Conservation (phyloP, 139 green algal genomes). For the Haematococcus sp. region DNA sequence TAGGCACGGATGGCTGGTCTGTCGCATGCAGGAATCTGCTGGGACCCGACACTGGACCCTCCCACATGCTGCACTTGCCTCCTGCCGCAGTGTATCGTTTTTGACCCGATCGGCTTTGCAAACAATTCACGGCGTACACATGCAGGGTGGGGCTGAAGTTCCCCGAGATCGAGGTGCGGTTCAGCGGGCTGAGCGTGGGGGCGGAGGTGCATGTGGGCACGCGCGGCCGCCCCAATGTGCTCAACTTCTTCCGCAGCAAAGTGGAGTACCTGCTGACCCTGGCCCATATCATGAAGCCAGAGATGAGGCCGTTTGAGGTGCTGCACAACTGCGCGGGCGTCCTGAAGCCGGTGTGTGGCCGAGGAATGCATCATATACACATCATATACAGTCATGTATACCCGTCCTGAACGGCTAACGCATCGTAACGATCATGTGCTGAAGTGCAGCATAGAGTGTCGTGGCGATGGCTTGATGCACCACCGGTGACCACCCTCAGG, state of each 20-base stretch:
- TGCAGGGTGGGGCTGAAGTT: conserved; percentile 47
- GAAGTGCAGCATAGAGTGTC: too few relatives aligned
- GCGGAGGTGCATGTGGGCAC: conserved; percentile 33
- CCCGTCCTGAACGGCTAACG: too few relatives aligned
- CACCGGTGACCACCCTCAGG: too few relatives aligned
- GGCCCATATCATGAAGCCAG: neutral
- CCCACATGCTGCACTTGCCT: too few relatives aligned
- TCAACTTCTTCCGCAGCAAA: conserved; percentile 44
- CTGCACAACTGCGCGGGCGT: neutral
- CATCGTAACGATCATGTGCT: too few relatives aligned
- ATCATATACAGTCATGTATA: too few relatives aligned
- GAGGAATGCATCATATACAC: too few relatives aligned
- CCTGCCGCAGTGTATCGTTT: too few relatives aligned
- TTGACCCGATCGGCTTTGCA: neutral
- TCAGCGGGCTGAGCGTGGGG: conserved; percentile 31
- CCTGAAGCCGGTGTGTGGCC: conserved; percentile 1
- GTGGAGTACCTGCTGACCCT: conserved; percentile 1
- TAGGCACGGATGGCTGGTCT: too few relatives aligned
- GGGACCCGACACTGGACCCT: too few relatives aligned
- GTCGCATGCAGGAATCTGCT: too few relatives aligned
- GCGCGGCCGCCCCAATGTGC: conserved; percentile 32
- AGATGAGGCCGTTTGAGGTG: neutral
- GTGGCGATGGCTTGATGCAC: too few relatives aligned
- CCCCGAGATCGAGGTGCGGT: conserved; percentile 39
- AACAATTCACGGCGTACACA: neutral